Evolutionary conservation across 2,329 filamentous ascomycete genomes (phyloP).

Genomic region (Aspergillus pseudonomiae): DNA sequence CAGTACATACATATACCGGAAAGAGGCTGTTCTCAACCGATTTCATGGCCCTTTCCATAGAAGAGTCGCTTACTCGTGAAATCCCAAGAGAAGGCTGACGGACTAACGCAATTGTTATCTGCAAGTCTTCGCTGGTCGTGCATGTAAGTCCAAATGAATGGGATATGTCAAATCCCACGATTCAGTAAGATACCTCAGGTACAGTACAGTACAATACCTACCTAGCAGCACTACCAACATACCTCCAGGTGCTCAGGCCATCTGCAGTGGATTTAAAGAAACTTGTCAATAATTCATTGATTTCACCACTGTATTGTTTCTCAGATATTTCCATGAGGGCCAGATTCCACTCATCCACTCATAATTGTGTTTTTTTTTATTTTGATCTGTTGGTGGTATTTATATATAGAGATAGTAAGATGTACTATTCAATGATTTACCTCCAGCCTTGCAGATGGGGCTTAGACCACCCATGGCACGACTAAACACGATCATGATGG

Average conservation of each 20-base stretch:
- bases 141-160: neutral
- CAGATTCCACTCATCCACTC: neutral
- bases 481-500: neutral
- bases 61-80: neutral
- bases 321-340: neutral
- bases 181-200: neutral
- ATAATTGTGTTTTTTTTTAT: neutral
- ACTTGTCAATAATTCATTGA: neutral
- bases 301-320: neutral
- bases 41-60: neutral
- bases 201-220: neutral
- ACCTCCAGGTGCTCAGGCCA: no score
- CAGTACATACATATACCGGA: no score
- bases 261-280: neutral
- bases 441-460: neutral
- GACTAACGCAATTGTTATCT: neutral
- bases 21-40: neutral
- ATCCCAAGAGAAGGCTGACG: neutral
- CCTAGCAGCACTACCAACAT: neutral
- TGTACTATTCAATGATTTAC: constrained; percentile 2
- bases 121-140: constrained; percentile 13
- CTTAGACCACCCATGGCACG: constrained; percentile 2
- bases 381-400: neutral
- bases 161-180: neutral
- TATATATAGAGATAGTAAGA: neutral